Conservation (phyloP, 371 early-diverging fungal genomes). For the Mucor saturninus region DNA sequence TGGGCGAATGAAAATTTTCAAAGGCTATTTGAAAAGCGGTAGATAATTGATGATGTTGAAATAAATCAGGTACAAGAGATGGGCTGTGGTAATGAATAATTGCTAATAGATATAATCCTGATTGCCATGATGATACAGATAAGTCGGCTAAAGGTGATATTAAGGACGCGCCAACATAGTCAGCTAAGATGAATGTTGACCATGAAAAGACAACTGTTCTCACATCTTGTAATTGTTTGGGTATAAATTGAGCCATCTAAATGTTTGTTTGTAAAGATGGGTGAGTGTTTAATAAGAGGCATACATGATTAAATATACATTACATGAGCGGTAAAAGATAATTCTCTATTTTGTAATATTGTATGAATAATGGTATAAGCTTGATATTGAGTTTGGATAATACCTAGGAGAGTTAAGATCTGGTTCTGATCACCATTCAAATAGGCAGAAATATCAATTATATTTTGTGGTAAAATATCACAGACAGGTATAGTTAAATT, state of each 20-base stretch:
- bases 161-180: conserved; percentile 56
- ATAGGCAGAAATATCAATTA: conserved; percentile 8
- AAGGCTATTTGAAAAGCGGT: conserved; percentile 31
- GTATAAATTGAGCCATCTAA: conserved; percentile 35
- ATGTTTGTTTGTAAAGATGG: background rate
- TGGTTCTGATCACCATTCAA: conserved; percentile 27
- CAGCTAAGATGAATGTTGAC: conserved; percentile 60
- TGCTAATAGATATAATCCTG: conserved; percentile 67
- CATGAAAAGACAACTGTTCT: conserved; percentile 62
- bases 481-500: conserved; percentile 7
- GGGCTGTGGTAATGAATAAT: conserved; percentile 71
- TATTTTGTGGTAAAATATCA: conserved; percentile 6
- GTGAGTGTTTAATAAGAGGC: background rate
- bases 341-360: conserved; percentile 27
- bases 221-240: conserved; percentile 40
- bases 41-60: conserved; percentile 8
- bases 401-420: conserved; percentile 33
- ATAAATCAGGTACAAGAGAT: conserved; percentile 58
- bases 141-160: conserved; percentile 62
- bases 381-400: conserved; percentile 44
- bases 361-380: conserved; percentile 25
- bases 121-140: conserved; percentile 59
- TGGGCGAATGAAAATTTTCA: conserved; percentile 29
- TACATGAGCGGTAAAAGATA: conserved; percentile 45
- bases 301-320: background rate